phyloP scores from a whole-genome alignment of 371 early-diverging fungal genomes.

The Coemansia sp. region DNA sequence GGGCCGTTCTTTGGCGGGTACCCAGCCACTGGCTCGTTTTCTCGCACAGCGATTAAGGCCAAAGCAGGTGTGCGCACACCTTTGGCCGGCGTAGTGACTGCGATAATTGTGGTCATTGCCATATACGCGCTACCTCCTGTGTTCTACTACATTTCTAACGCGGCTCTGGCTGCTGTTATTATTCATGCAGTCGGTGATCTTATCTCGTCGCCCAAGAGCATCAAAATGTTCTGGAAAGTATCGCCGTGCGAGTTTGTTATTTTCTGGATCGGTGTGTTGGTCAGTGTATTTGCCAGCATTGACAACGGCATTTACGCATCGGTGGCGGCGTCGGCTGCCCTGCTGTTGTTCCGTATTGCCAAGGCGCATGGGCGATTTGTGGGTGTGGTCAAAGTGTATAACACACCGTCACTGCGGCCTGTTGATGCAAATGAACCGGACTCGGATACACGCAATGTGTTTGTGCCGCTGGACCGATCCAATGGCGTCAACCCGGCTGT shows the following conservation, averaged over 20 bases:
- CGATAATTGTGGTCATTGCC: constrained; percentile 69
- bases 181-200: constrained; percentile 55
- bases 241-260: constrained; percentile 51
- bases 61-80: constrained; percentile 80
- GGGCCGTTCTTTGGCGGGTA: constrained; percentile 80
- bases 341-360: constrained; percentile 49
- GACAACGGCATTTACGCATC: constrained; percentile 52
- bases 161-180: constrained; percentile 76
- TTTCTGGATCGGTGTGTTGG: constrained; percentile 48
- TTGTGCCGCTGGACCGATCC: constrained; percentile 39
- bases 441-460: constrained; percentile 24
- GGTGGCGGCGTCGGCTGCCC: constrained; percentile 38
- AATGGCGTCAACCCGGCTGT: constrained; percentile 42
- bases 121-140: constrained; percentile 76
- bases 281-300: constrained; percentile 49
- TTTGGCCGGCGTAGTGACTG: constrained; percentile 70
- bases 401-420: constrained; percentile 2
- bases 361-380: constrained; percentile 49
- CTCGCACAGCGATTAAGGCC: constrained; percentile 77
- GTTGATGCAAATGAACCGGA: no score
- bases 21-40: constrained; percentile 84
- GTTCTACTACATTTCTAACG: constrained; percentile 78
- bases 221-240: constrained; percentile 47
- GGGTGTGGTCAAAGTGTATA: constrained; percentile 42
- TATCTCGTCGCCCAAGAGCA: constrained; percentile 39